A percentile compares a stretch with the other conserved stretches of the same genome.
Conservation (phyloP, 2,329 filamentous ascomycete genomes). For the Hymenoscyphus fraxineus region DNA sequence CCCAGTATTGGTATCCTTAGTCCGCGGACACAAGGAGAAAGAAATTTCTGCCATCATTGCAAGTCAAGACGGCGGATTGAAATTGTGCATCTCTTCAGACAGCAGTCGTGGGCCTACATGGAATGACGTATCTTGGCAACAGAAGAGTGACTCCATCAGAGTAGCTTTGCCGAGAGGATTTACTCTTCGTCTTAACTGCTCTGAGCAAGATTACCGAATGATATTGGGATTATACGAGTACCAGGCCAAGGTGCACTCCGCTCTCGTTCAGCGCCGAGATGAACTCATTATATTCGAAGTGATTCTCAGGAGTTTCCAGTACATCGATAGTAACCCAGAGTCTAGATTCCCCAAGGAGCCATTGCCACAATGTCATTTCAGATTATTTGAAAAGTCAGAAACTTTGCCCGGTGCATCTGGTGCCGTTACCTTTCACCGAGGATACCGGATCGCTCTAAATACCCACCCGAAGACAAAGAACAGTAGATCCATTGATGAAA, state of each 20-base stretch:
- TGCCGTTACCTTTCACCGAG: slow-evolving; percentile 68
- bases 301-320: slow-evolving; percentile 71
- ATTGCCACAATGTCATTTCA: slow-evolving; percentile 66
- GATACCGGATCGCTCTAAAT: slow-evolving; percentile 73
- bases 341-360: slow-evolving; percentile 73
- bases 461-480: slow-evolving; percentile 75
- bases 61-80: slow-evolving; percentile 75
- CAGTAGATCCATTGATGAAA: slow-evolving; percentile 71
- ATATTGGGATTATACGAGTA: slow-evolving; percentile 85
- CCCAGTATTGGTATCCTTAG: slow-evolving; percentile 71
- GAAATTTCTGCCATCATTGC: slow-evolving; percentile 70
- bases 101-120: slow-evolving; percentile 68
- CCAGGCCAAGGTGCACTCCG: slow-evolving; percentile 69
- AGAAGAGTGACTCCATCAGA: slow-evolving; percentile 61
- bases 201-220: slow-evolving; percentile 72
- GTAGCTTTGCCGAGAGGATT: slow-evolving; percentile 74
- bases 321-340: slow-evolving; percentile 70
- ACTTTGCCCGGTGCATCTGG: slow-evolving; percentile 70
- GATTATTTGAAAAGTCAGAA: slow-evolving; percentile 68
- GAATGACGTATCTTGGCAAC: slow-evolving; percentile 78
- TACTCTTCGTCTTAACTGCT: slow-evolving; percentile 65
- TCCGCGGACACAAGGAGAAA: slow-evolving; percentile 65
- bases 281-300: slow-evolving; percentile 68
- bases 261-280: slow-evolving; percentile 63
- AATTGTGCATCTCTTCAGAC: slow-evolving; percentile 67